Conservation (phyloP, 1,139 yeast species). For the Suzukiozyma palmioleophila region DNA sequence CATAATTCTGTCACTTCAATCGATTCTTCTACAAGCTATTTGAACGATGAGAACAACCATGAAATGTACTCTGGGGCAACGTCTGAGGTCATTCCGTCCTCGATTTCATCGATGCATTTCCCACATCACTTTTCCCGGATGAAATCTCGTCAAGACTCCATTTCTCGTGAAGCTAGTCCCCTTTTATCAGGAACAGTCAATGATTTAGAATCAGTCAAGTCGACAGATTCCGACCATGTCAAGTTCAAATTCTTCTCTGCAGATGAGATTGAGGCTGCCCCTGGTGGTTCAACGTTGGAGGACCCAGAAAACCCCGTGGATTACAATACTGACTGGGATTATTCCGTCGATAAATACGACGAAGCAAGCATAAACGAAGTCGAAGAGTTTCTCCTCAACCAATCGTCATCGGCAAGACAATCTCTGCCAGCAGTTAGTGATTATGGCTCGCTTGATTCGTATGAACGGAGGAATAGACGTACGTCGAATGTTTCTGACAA, state of each 20-base stretch:
- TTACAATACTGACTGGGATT: conserved; percentile 70
- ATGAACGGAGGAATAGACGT: conserved; percentile 27
- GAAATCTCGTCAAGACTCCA: conserved; percentile 24
- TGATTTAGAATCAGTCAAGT: conserved; percentile 25
- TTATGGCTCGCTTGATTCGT: conserved; percentile 34
- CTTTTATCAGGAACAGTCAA: conserved; percentile 23
- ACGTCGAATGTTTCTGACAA: conserved; percentile 24
- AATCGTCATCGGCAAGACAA: conserved; percentile 6
- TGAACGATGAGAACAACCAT: conserved; percentile 45
- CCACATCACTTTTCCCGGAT: conserved; percentile 44
- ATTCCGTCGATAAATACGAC: conserved; percentile 45
- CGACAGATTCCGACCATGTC: conserved; percentile 30
- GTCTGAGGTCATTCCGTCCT: conserved; percentile 83
- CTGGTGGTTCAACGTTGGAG: conserved; percentile 80
- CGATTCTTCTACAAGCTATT: conserved; percentile 25
- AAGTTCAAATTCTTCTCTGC: conserved; percentile 75
- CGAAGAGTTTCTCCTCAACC: conserved; percentile 7
- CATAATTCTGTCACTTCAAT: conserved; percentile 40
- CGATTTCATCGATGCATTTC: conserved; percentile 85
- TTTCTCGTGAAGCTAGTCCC: conserved; percentile 37
- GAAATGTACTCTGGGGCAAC: conserved; percentile 92
- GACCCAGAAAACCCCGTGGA: conserved; percentile 51
- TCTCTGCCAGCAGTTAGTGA: conserved; percentile 18
- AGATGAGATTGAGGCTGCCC: conserved; percentile 81
- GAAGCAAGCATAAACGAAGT: conserved; percentile 18